Percentiles rank a stretch among this genome's conserved stretches.
Conservation (phyloP, 768 basidiomycete species). For the Dioszegia aurantiaca region DNA sequence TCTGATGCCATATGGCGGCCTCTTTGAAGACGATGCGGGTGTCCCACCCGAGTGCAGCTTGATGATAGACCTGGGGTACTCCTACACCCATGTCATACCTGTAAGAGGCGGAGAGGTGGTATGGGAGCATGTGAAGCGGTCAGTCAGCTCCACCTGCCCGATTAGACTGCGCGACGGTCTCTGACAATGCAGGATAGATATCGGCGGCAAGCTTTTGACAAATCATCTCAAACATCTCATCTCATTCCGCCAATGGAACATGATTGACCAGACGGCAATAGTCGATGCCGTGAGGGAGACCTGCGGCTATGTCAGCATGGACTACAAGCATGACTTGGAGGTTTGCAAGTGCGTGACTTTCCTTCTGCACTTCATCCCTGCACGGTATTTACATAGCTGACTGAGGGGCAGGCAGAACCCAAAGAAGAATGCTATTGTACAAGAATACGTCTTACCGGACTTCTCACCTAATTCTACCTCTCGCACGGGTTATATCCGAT, state of each 20-base stretch:
- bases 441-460: slow-evolving; percentile 89
- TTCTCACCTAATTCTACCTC: slow-evolving; percentile 58
- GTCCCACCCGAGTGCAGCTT: slow-evolving; percentile 71
- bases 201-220: slow-evolving; percentile 91
- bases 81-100: slow-evolving; percentile 88
- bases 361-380: background rate
- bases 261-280: slow-evolving; percentile 95
- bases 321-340: slow-evolving; percentile 71
- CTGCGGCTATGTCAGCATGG: slow-evolving; percentile 77
- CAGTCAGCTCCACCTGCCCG: slow-evolving; percentile 20
- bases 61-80: slow-evolving; percentile 86
- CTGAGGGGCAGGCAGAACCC: slow-evolving; percentile 51
- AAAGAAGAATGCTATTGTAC: slow-evolving; percentile 67
- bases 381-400: slow-evolving; percentile 2
- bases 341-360: slow-evolving; percentile 64
- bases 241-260: slow-evolving; percentile 95
- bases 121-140: slow-evolving; percentile 82
- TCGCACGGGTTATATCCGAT: slow-evolving; percentile 56
- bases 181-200: slow-evolving; percentile 67
- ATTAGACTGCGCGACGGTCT: background rate
- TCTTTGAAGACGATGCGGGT: slow-evolving; percentile 58
- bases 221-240: slow-evolving; percentile 92
- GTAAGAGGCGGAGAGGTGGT: slow-evolving; percentile 70
- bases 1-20: slow-evolving; percentile 67
- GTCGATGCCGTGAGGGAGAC: slow-evolving; percentile 88